A percentile compares a stretch with the other conserved stretches of the same genome.
These are phyloP conservation scores for Ceratocystis lukuohia DNA, from an alignment of 2,329 filamentous ascomycete species.

Conservation along the genomic window DNA sequence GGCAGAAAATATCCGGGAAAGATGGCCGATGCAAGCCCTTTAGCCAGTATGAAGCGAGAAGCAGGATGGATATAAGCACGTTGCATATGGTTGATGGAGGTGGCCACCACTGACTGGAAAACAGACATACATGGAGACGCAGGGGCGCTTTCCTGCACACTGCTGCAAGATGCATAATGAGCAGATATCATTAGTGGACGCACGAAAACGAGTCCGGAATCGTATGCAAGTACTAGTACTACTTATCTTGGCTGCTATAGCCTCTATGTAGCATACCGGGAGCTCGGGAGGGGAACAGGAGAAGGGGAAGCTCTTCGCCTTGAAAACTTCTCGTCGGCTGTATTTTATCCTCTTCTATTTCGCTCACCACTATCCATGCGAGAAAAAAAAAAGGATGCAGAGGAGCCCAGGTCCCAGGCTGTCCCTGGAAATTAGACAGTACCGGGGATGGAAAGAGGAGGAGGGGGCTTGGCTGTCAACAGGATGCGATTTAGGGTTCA, in stretches of 20 bases:
- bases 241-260: background rate
- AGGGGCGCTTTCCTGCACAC: background rate
- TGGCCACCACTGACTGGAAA: background rate
- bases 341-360: background rate
- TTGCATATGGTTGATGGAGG: background rate
- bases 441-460: background rate
- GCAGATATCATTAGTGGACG: background rate
- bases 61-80: background rate
- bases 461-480: background rate
- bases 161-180: slow-evolving; percentile 1
- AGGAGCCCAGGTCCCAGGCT: background rate
- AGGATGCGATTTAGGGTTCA: background rate
- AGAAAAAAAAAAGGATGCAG: background rate
- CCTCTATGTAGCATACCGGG: background rate
- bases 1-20: background rate
- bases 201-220: background rate
- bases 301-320: too few species aligned
- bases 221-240: too few species aligned
- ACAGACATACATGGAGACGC: background rate
- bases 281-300: background rate
- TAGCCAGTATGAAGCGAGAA: background rate
- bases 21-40: background rate
- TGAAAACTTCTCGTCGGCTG: background rate
- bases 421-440: background rate
- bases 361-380: too few species aligned